Evolutionary conservation across 257 asterid genomes (phyloP).

Genomic region (Nicotiana undulata): DNA sequence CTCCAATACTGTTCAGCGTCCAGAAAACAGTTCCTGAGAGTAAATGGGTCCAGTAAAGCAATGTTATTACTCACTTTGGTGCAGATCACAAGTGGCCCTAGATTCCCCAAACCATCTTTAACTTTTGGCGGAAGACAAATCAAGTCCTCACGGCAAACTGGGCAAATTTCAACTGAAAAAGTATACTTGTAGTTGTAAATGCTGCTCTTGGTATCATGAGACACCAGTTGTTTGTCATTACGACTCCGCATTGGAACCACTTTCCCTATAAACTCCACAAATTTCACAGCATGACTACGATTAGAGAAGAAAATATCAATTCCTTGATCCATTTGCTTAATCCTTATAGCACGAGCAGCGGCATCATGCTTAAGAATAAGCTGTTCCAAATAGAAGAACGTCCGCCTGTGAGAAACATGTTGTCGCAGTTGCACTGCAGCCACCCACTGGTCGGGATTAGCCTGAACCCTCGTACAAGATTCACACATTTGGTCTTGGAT

Average conservation of each 20-base stretch:
- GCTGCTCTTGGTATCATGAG: constrained; percentile 47
- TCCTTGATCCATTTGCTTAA: constrained; percentile 52
- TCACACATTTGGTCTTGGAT: too few relatives aligned
- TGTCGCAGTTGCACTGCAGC: constrained; percentile 51
- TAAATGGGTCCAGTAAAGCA: constrained; percentile 41
- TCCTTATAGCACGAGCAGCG: constrained; percentile 42
- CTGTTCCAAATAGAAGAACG: constrained; percentile 55
- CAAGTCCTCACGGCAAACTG: constrained; percentile 49
- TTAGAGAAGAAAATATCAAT: constrained; percentile 43
- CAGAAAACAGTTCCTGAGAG: constrained; percentile 36
- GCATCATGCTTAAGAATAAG: constrained; percentile 56
- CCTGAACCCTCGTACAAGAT: constrained; percentile 25
- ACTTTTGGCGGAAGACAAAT: constrained; percentile 46
- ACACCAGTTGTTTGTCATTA: constrained; percentile 41
- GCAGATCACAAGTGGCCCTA: constrained; percentile 45
- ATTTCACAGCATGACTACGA: constrained; percentile 40
- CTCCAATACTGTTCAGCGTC: constrained; percentile 43
- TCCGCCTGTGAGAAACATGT: constrained; percentile 53
- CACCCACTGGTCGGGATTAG: constrained; percentile 62
- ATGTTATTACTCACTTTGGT: constrained; percentile 33
- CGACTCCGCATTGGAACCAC: constrained; percentile 36
- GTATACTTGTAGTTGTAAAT: constrained; percentile 39
- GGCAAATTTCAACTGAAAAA: constrained; percentile 45
- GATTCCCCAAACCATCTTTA: constrained; percentile 35
- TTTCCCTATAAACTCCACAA: constrained; percentile 35